A percentile compares a stretch with the other conserved stretches of the same genome.
Evolutionary conservation across 2,329 filamentous ascomycete genomes (phyloP).

Genomic region (Amesomyces nigricolor): DNA sequence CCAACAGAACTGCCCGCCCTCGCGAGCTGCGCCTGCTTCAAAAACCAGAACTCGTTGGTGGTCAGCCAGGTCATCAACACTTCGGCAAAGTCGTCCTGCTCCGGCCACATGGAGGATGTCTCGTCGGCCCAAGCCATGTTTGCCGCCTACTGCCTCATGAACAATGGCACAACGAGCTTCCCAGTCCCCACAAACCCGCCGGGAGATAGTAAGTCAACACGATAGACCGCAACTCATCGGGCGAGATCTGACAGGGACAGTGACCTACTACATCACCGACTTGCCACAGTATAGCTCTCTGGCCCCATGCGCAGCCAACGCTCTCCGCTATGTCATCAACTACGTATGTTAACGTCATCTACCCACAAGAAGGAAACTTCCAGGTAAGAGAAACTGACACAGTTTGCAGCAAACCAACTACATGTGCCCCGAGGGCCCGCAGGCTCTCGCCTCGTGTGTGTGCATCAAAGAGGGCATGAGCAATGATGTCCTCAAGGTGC

Average conservation of each 20-base stretch:
- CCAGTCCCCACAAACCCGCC: conserved; percentile 42
- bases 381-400: not conserved
- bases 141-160: conserved; percentile 47
- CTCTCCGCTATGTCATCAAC: conserved; percentile 39
- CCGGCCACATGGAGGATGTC: conserved; percentile 42
- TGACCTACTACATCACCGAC: conserved; percentile 52
- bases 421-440: conserved; percentile 42
- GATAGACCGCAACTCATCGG: too few relatives aligned
- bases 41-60: conserved; percentile 42
- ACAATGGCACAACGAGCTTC: conserved; percentile 45
- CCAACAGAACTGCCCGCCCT: conserved; percentile 29
- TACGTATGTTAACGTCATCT: conserved; percentile 30
- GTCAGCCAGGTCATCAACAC: conserved; percentile 41
- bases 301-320: conserved; percentile 40
- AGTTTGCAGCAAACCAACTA: conserved; percentile 32
- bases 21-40: conserved; percentile 48
- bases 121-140: conserved; percentile 47
- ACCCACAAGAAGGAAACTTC: too few relatives aligned
- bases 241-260: conserved; percentile 5
- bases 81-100: conserved; percentile 41
- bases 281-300: conserved; percentile 43
- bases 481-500: conserved; percentile 36
- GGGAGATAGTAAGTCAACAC: conserved; percentile 42
- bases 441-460: conserved; percentile 47
- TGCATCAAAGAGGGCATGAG: conserved; percentile 47